These are phyloP conservation scores for Fraxinus paxiana DNA, from an alignment of 305 asterid species.

Conservation along the genomic window DNA sequence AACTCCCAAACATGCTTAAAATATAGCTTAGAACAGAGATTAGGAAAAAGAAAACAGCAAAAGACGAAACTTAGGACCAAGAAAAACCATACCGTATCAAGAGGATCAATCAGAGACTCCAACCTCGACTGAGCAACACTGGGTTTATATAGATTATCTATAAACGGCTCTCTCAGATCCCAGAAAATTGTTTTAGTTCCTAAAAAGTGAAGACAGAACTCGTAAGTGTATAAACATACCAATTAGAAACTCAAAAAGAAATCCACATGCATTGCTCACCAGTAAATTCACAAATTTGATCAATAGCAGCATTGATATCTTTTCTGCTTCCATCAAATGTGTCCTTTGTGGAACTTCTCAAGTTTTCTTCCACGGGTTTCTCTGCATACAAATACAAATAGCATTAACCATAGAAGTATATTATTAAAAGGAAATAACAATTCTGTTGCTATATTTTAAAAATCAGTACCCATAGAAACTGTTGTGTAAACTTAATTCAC, in stretches of 20 bases:
- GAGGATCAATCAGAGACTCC: constrained; percentile 78
- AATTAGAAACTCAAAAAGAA: constrained; percentile 20
- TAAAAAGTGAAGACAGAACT: constrained; percentile 24
- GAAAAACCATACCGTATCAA: constrained; percentile 58
- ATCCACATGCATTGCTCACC: constrained; percentile 40
- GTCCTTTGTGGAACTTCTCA: constrained; percentile 55
- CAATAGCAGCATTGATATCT: constrained; percentile 85
- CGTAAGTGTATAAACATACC: constrained; percentile 18
- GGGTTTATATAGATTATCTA: constrained; percentile 81
- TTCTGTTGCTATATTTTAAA: background rate
- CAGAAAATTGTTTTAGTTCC: constrained; percentile 89
- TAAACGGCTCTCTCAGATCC: constrained; percentile 88
- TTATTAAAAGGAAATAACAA: background rate
- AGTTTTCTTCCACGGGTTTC: constrained; percentile 38
- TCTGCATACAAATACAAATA: constrained; percentile 39
- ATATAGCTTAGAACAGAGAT: background rate
- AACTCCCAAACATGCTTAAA: background rate
- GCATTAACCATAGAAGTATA: constrained; percentile 5
- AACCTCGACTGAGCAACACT: constrained; percentile 73
- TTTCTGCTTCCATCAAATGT: constrained; percentile 91
- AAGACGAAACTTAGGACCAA: background rate
- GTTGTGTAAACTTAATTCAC: background rate
- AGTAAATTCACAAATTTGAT: constrained; percentile 78
- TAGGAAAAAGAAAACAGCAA: background rate
- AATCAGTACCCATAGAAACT: background rate